Evolutionary conservation across 2,329 filamentous ascomycete species (phyloP).

Genomic region (Furcasterigmium furcatum): DNA sequence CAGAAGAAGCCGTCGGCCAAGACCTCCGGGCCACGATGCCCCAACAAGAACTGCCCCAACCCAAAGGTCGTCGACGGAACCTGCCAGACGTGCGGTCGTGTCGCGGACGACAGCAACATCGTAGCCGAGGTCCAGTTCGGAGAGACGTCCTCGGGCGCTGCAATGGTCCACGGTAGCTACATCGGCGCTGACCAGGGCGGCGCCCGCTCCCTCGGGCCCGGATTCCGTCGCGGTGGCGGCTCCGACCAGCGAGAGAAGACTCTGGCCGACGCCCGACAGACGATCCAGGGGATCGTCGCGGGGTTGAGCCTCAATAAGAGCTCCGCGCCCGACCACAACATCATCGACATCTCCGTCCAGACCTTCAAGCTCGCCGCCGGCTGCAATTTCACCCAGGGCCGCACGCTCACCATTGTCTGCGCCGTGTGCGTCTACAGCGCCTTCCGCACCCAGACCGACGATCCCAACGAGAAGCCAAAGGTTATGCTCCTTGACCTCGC

Average conservation of each 20-base stretch:
- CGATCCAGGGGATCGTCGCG: slow-evolving; percentile 61
- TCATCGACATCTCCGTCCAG: slow-evolving; percentile 64
- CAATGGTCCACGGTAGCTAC: slow-evolving; percentile 86
- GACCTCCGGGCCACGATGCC: slow-evolving; percentile 43
- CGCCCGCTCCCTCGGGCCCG: slow-evolving; percentile 64
- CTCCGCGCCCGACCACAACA: slow-evolving; percentile 14
- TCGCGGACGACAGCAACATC: slow-evolving; percentile 83
- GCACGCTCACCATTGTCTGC: slow-evolving; percentile 78
- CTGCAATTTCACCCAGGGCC: slow-evolving; percentile 80
- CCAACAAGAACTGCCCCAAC: slow-evolving; percentile 58
- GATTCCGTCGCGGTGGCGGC: slow-evolving; percentile 57
- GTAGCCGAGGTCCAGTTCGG: slow-evolving; percentile 91
- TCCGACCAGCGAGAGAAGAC: slow-evolving; percentile 57
- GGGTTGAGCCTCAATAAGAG: slow-evolving; percentile 59
- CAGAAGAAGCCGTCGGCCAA: background rate
- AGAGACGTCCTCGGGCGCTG: slow-evolving; percentile 80
- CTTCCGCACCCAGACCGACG: slow-evolving; percentile 63
- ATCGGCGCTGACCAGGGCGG: slow-evolving; percentile 83
- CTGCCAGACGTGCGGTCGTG: slow-evolving; percentile 80
- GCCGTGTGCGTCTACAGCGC: slow-evolving; percentile 91
- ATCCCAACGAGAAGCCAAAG: slow-evolving; percentile 57
- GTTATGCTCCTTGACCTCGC: slow-evolving; percentile 95
- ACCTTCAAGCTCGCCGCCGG: slow-evolving; percentile 74
- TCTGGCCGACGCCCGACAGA: slow-evolving; percentile 52
- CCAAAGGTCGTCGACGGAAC: slow-evolving; percentile 63